Conservation (phyloP, 2,329 filamentous ascomycete species). For the Seiridium cupressi region DNA sequence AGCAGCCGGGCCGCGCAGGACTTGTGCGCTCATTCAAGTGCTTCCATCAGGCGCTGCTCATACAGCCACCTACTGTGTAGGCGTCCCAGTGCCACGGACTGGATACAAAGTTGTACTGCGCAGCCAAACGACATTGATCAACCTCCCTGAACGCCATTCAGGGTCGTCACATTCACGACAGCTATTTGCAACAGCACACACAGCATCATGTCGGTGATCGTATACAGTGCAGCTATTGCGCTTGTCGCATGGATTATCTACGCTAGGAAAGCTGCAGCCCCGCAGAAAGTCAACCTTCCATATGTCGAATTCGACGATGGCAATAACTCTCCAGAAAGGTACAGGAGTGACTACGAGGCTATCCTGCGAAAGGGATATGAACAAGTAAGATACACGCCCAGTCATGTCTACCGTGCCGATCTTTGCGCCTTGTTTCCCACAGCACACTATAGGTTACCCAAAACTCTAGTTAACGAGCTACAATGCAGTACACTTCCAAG, state of each 20-base stretch:
- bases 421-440: background rate
- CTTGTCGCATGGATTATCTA: background rate
- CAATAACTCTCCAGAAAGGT: background rate
- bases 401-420: background rate
- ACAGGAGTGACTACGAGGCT: background rate
- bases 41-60: too few species aligned
- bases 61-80: too few species aligned
- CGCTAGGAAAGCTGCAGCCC: background rate
- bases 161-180: too few species aligned
- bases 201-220: background rate
- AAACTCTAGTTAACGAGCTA: background rate
- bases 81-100: too few species aligned
- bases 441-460: background rate
- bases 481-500: conserved; percentile 5
- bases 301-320: background rate
- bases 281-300: background rate
- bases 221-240: background rate
- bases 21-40: too few species aligned
- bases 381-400: background rate
- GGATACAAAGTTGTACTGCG: too few species aligned
- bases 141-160: too few species aligned
- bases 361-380: background rate
- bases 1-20: too few species aligned
- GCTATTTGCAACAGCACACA: background rate
- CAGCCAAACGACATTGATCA: too few species aligned